Evolutionary conservation across 2,329 filamentous ascomycete species (phyloP).

Genomic region (Penicillium sclerotiorum): DNA sequence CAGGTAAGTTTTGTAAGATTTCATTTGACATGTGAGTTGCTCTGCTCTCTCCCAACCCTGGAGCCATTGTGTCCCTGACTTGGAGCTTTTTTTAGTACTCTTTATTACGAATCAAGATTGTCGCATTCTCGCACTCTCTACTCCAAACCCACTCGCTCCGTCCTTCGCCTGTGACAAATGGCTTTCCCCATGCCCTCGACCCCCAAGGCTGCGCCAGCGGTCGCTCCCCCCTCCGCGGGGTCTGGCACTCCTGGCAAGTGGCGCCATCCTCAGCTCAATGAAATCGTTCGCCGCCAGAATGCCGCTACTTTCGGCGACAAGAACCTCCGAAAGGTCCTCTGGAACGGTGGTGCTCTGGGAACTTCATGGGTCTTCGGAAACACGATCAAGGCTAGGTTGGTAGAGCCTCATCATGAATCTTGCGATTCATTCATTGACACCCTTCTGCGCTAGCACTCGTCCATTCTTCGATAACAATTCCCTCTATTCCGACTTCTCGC

Average conservation of each 20-base stretch:
- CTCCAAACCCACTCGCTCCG: too few relatives aligned
- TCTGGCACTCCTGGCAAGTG: constrained; percentile 70
- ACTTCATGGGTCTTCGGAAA: constrained; percentile 51
- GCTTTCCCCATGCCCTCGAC: constrained; percentile 46
- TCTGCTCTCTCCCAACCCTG: neutral
- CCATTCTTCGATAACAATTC: constrained; percentile 38
- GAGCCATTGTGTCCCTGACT: neutral
- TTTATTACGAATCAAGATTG: too few relatives aligned
- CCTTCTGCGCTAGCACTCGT: constrained; percentile 22
- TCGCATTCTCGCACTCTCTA: too few relatives aligned
- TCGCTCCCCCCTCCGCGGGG: constrained; percentile 31
- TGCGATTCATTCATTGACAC: constrained; percentile 6
- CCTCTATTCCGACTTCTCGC: constrained; percentile 46
- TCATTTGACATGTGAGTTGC: constrained; percentile 1
- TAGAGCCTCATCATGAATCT: constrained; percentile 9
- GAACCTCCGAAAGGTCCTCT: constrained; percentile 70
- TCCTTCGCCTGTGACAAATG: constrained; percentile 35
- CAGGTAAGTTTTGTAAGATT: neutral
- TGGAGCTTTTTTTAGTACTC: neutral
- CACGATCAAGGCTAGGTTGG: constrained; percentile 42
- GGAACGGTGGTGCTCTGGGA: constrained; percentile 64
- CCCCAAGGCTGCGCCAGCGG: constrained; percentile 35
- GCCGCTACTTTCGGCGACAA: constrained; percentile 76
- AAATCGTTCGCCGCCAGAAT: constrained; percentile 81
- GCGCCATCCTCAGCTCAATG: constrained; percentile 84